Conservation (phyloP, 2,329 filamentous ascomycete species). For the Cladobotryum mycophilum region DNA sequence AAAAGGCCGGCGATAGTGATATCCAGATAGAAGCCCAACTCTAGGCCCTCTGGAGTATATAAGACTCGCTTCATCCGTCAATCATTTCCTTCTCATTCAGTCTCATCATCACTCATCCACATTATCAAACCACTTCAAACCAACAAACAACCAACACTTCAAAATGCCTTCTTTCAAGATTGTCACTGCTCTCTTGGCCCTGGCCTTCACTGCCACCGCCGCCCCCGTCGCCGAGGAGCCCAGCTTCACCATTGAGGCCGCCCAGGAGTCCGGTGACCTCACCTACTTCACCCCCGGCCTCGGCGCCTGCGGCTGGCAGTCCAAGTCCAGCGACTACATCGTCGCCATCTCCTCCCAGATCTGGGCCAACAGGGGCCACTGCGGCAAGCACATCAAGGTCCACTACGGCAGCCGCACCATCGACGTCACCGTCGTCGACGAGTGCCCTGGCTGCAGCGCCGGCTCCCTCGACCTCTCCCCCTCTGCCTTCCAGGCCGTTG, state of each 20-base stretch:
- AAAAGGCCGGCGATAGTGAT: too few species aligned
- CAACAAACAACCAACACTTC: not conserved
- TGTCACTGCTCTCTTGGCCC: not conserved
- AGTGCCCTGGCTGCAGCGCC: slow-evolving; percentile 47
- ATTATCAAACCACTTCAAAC: not conserved
- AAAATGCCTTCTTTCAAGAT: not conserved
- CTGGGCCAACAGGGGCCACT: slow-evolving; percentile 49
- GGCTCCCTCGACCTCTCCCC: slow-evolving; percentile 44
- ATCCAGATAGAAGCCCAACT: too few species aligned
- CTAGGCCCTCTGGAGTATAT: too few species aligned
- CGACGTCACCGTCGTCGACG: slow-evolving; percentile 63
- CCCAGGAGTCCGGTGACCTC: slow-evolving; percentile 5
- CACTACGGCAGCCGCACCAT: slow-evolving; percentile 28
- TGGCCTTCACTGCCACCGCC: slow-evolving; percentile 49
- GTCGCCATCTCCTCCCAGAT: slow-evolving; percentile 61
- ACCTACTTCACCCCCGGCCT: slow-evolving; percentile 59
- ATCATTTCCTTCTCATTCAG: too few species aligned
- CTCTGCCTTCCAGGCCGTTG: slow-evolving; percentile 40
- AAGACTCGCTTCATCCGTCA: too few species aligned
- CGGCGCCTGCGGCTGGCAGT: slow-evolving; percentile 62
- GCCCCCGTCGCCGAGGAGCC: slow-evolving; percentile 69
- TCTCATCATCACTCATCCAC: too few species aligned
- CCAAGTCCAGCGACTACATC: slow-evolving; percentile 49
- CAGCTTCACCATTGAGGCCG: slow-evolving; percentile 23
- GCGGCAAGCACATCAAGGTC: slow-evolving; percentile 9